Evolutionary conservation across 257 asterid genomes (phyloP).

Genomic region (Fraxinus cuspidata): DNA sequence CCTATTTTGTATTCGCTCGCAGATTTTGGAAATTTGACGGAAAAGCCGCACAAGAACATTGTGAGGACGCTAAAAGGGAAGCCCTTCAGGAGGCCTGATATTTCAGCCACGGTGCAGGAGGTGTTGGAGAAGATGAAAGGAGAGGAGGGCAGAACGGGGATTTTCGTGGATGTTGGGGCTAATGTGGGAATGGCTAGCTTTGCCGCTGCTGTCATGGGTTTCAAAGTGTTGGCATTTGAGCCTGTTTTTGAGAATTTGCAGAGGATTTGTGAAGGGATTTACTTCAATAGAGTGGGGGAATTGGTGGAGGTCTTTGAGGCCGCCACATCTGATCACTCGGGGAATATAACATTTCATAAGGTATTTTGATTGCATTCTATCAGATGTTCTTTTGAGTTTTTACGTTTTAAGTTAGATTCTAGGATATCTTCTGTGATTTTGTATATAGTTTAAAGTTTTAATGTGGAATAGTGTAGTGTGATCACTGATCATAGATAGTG

Average conservation of each 20-base stretch:
- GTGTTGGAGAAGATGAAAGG: conserved; percentile 54
- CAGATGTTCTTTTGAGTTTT: no score
- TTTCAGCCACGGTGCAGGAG: conserved; percentile 85
- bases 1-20: conserved; percentile 90
- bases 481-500: not conserved
- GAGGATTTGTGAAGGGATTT: conserved; percentile 91
- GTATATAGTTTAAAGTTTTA: not conserved
- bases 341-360: conserved; percentile 92
- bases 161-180: conserved; percentile 90
- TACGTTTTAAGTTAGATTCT: not conserved
- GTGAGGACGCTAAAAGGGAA: conserved; percentile 84
- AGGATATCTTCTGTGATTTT: not conserved
- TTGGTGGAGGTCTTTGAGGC: conserved; percentile 80
- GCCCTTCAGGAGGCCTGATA: conserved; percentile 83
- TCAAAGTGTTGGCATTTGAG: conserved; percentile 86
- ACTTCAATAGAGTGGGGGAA: conserved; percentile 75
- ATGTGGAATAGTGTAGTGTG: conserved; percentile 12
- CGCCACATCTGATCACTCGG: conserved; percentile 73
- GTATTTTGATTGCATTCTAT: conserved; percentile 31
- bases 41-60: conserved; percentile 96
- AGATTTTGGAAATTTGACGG: conserved; percentile 81
- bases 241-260: conserved; percentile 98
- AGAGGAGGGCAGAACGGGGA: conserved; percentile 45
- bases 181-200: conserved; percentile 97
- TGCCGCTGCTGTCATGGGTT: conserved; percentile 98